Percentiles rank a stretch among this genome's conserved stretches.
Evolutionary conservation across 2,329 filamentous ascomycete genomes (phyloP).

Genomic region (Arachnomyces sp.): DNA sequence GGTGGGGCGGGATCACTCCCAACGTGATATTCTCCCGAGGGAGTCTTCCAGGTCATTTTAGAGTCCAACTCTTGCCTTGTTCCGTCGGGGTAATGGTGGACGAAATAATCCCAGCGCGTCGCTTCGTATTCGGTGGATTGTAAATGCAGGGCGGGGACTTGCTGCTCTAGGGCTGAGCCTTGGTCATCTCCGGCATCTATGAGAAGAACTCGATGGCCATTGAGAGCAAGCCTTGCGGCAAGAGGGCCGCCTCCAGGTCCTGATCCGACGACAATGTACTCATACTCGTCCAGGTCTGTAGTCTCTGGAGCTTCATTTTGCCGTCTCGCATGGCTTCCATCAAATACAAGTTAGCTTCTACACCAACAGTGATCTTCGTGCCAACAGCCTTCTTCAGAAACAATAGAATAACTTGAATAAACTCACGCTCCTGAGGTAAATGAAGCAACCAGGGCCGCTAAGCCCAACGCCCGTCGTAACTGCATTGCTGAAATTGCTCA

Average conservation of each 20-base stretch:
- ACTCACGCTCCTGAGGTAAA: too few species aligned
- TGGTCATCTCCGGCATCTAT: constrained; percentile 32
- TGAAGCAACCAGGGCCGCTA: too few species aligned
- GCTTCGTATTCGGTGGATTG: constrained; percentile 20
- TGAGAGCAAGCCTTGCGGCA: constrained; percentile 27
- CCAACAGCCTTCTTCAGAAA: too few species aligned
- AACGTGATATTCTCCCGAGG: constrained; percentile 44
- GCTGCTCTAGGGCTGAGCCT: constrained; percentile 23
- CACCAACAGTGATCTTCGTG: too few species aligned
- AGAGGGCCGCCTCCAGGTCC: constrained; percentile 30
- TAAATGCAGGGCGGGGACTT: constrained; percentile 16
- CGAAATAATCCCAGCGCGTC: constrained; percentile 29
- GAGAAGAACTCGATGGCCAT: constrained; percentile 28
- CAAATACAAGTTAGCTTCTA: too few species aligned
- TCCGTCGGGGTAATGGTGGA: constrained; percentile 26
- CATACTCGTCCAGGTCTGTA: constrained; percentile 13
- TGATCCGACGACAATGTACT: constrained; percentile 33
- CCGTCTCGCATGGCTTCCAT: too few species aligned
- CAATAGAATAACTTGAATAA: too few species aligned
- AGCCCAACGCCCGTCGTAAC: too few species aligned
- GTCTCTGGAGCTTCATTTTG: too few species aligned
- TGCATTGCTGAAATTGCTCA: too few species aligned
- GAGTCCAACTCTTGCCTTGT: constrained; percentile 23
- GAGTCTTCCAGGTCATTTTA: constrained; percentile 34
- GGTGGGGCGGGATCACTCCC: constrained; percentile 48